Conservation (phyloP, 2,329 filamentous ascomycete genomes). For the Sordariomycetes sp. region DNA sequence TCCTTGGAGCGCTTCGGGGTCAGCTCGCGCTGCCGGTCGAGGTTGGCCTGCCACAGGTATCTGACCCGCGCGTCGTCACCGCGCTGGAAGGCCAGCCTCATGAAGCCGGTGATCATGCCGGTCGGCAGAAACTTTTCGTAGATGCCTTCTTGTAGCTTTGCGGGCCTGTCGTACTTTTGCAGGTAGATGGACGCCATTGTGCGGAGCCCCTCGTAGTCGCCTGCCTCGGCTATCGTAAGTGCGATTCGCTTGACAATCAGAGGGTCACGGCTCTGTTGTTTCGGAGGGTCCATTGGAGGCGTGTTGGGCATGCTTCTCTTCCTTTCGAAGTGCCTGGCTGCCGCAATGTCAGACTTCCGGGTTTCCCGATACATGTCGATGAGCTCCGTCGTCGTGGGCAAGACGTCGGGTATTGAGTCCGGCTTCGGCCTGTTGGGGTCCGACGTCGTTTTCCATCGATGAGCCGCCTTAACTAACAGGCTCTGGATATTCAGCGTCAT, state of each 20-base stretch:
- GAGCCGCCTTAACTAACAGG: slow-evolving; percentile 5
- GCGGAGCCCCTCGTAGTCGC: slow-evolving; percentile 38
- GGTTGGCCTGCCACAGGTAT: slow-evolving; percentile 51
- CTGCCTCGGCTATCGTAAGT: slow-evolving; percentile 18
- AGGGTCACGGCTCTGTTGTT: slow-evolving; percentile 5
- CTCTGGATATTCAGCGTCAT: slow-evolving; percentile 23
- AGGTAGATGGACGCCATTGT: slow-evolving; percentile 43
- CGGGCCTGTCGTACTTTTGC: background rate
- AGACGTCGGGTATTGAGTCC: slow-evolving; percentile 9
- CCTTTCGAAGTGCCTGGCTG: slow-evolving; percentile 8
- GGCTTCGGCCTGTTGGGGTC: slow-evolving; percentile 19
- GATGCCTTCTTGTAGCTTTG: background rate
- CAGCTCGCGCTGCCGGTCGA: slow-evolving; percentile 32
- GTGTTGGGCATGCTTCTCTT: background rate
- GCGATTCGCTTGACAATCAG: slow-evolving; percentile 18
- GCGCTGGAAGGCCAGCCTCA: slow-evolving; percentile 50
- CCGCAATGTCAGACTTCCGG: background rate
- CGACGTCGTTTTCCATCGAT: slow-evolving; percentile 17
- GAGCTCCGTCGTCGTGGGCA: slow-evolving; percentile 14
- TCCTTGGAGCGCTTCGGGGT: slow-evolving; percentile 9
- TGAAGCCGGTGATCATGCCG: slow-evolving; percentile 48
- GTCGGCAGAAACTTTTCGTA: slow-evolving; percentile 25
- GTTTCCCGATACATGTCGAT: slow-evolving; percentile 12
- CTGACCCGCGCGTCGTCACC: slow-evolving; percentile 46
- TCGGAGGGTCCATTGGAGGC: slow-evolving; percentile 8